These are phyloP conservation scores for Austroboletus eburneus DNA, from an alignment of 768 basidiomycete species.

Conservation along the genomic window DNA sequence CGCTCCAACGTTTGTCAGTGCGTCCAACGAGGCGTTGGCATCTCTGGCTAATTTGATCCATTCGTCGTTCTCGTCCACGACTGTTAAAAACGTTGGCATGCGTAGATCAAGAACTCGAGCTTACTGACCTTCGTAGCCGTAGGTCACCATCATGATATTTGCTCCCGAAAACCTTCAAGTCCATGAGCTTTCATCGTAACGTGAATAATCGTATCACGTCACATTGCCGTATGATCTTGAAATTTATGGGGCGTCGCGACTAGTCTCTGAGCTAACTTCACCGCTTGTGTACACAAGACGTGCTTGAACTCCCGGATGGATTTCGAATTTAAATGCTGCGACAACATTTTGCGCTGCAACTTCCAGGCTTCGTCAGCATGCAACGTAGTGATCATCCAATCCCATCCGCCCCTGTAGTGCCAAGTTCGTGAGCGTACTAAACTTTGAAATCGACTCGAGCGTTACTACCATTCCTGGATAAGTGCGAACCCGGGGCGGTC, in stretches of 20 bases:
- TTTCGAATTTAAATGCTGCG: neutral
- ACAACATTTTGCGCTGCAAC: conserved; percentile 2
- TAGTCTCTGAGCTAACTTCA: conserved; percentile 1
- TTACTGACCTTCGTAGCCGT: conserved; percentile 2
- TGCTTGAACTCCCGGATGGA: neutral
- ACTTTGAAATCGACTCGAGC: neutral
- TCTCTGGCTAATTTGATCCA: conserved; percentile 5
- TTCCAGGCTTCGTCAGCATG: neutral
- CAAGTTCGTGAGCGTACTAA: neutral
- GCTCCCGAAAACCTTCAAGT: neutral
- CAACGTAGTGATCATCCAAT: conserved; percentile 6
- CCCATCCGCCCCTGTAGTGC: conserved; percentile 5
- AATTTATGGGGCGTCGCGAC: neutral
- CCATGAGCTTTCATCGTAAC: neutral
- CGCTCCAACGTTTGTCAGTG: conserved; percentile 3
- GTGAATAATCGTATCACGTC: neutral
- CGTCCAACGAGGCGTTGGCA: conserved; percentile 2
- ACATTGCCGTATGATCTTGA: conserved; percentile 3
- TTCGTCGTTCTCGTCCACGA: conserved; percentile 1
- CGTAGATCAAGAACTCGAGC: neutral
- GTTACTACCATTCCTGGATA: conserved; percentile 1
- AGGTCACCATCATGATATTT: conserved; percentile 5
- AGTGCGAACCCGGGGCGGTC: conserved; percentile 5
- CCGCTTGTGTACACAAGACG: neutral
- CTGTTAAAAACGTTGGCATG: neutral